Evolutionary conservation across 768 basidiomycete species (phyloP).

Genomic region (Phaeotremella fagi): DNA sequence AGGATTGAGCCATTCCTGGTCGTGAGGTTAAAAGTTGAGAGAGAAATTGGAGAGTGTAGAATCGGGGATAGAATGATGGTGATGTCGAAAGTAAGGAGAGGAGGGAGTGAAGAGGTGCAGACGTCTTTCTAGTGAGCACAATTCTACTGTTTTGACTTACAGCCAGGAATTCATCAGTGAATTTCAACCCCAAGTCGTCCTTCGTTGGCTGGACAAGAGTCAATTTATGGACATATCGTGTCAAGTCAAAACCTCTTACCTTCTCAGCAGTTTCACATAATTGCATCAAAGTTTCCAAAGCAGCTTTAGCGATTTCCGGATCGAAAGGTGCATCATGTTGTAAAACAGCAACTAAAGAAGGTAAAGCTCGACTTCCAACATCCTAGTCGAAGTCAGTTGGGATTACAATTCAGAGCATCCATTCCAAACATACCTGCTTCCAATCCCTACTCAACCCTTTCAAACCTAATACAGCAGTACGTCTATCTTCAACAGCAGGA

Average conservation of each 20-base stretch:
- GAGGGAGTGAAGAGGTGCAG: conserved; percentile 67
- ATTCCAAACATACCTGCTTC: conserved; percentile 62
- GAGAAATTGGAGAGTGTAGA: conserved; percentile 75
- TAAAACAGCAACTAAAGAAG: conserved; percentile 72
- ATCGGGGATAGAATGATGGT: conserved; percentile 75
- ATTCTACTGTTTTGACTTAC: conserved; percentile 33
- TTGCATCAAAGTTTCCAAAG: conserved; percentile 77
- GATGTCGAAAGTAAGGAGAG: conserved; percentile 69
- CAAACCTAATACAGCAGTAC: conserved; percentile 86
- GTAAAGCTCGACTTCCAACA: conserved; percentile 71
- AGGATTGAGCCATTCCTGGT: conserved; percentile 74
- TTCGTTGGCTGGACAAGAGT: conserved; percentile 40
- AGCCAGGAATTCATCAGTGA: conserved; percentile 73
- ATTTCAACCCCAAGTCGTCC: conserved; percentile 73
- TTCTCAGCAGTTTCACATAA: conserved; percentile 69
- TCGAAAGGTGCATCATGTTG: conserved; percentile 86
- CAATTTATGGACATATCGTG: not conserved
- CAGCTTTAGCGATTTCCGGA: conserved; percentile 84
- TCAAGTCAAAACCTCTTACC: too few species aligned
- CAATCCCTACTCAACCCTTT: conserved; percentile 90
- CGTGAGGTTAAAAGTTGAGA: conserved; percentile 75
- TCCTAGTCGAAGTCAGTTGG: too few species aligned
- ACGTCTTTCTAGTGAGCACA: conserved; percentile 46
- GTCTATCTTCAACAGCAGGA: conserved; percentile 79
- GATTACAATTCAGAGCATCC: too few species aligned